Base-by-base conservation (phyloP, 2,329 filamentous ascomycete species). In the Hymenoscyphus linearis region DNA sequence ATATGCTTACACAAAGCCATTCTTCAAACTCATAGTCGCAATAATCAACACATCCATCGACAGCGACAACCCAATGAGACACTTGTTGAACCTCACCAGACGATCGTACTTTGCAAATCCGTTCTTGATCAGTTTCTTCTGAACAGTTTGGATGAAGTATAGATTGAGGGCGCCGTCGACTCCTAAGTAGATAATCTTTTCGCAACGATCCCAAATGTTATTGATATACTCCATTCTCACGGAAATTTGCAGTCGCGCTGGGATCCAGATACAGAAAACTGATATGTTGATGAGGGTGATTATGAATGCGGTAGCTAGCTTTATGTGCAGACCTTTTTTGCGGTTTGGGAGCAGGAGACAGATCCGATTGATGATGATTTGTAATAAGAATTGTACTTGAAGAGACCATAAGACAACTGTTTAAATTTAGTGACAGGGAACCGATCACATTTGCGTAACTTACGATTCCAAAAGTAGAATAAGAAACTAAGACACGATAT, bases 281-380 rank as follows among this genome's bases (percentile, higher is more conserved):
- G 76, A 76, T 22, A 84, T 76, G 55, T 84, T 83, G 64, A 84
- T 78, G 12, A 71, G 35, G 1, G 77, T 79, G 57, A 84, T 80
- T 2, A 79, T 16, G 0, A 70, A 44, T 4, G 67, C 67, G 16
- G 67, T 62, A 16, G 16, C 59, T 0, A 79, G 74, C 72, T 83
- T 82, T 31, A 84, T 44, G 14, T 66, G 70, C 0, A 57, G 27
- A 6, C 78, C 74, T 1, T 74, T 76, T 0, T 66, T 69, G 26
- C 71, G 72, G 52, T 77, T 71, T 14, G 79, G 75, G 13, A 78
- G 74, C 37, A 83, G 77, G 44, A 84, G 75, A 0, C 76, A 74
- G 25, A 82, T 78, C 58, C 81, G 76, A 65, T 83, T 83, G 68
- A 82, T 78, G 64, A 83, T 82, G 54, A 84, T 83, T 65, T 83